Evolutionary conservation across 83 land plant species (phyloP), one percentile per base, ranked within the genome.

Genomic region (Picea abies): DNA sequence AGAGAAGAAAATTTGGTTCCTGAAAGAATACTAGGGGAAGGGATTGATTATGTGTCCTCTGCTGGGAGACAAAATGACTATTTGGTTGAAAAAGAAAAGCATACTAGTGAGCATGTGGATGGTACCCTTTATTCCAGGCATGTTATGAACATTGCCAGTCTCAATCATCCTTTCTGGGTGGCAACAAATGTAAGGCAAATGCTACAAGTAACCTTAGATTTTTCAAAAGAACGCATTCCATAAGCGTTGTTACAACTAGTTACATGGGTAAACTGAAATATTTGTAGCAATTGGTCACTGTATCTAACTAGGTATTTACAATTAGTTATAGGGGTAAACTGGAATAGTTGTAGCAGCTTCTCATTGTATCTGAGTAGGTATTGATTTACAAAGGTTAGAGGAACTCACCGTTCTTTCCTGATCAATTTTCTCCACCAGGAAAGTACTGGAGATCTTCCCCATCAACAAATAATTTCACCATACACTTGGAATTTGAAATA

Each of bases 221-320:
- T 29, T 64, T 98, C 63, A 88, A 88, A 73, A 87, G 85, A 41
- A 85, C 86, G 25, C 89, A 83, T 23, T 78, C 82, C 2, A 52
- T 80, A 22, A 79, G 78, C 14, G 79, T 64, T 64, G 81, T 86
- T 63, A 32, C 35, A 32, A 32, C 35, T 32, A 32, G 2, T 32
- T 32, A 32, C 35, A 32, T 32, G 2, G 35, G 35, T 2, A 32
- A 32, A 32, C 35, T 32, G 35, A 2, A 32, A 32, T 32, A 32
- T 32, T 32, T 32, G 35, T 32, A 32, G 35, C 35, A 32, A 32
- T 2, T 32, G 2, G 2, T 32, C 35, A 32, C 1, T 32, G 35
- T 32, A 32, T 32, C 1, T 32, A 2, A 32, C 35, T 32, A 32
- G 35, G 35, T 32, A 32, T 32, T 32, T 32, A 32, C 35, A 32